These are phyloP conservation scores for Lyophyllum atratum DNA, from an alignment of 768 basidiomycete species.

Conservation along the genomic window DNA sequence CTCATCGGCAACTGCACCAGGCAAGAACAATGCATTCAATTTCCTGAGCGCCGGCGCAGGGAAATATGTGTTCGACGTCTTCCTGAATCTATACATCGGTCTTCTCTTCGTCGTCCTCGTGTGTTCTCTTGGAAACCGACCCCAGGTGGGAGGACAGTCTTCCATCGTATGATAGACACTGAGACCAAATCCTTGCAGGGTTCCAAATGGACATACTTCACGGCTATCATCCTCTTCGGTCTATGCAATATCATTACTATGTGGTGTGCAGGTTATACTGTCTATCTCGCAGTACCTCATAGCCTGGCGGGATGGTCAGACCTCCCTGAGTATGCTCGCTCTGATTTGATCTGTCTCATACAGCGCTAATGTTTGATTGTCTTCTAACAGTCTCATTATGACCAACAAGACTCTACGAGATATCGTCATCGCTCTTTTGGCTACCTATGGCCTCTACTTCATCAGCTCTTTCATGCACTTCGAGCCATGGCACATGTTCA, in stretches of 20 bases:
- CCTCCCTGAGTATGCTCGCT: conserved; percentile 58
- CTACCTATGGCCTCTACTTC: conserved; percentile 84
- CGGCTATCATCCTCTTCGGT: conserved; percentile 79
- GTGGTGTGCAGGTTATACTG: conserved; percentile 91
- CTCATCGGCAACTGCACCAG: conserved; percentile 68
- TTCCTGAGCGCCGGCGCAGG: conserved; percentile 77
- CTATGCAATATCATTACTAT: conserved; percentile 76
- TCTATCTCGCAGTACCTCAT: conserved; percentile 83
- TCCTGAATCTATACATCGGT: conserved; percentile 81
- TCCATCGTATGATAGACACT: background rate
- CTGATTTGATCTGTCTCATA: background rate
- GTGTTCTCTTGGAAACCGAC: conserved; percentile 91
- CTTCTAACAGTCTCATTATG: conserved; percentile 50
- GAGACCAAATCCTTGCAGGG: conserved; percentile 44
- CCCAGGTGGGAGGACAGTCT: conserved; percentile 44
- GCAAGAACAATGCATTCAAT: conserved; percentile 71
- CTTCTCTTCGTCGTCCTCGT: conserved; percentile 81
- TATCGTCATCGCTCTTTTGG: conserved; percentile 78
- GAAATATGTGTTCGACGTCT: conserved; percentile 72
- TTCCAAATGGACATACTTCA: conserved; percentile 81
- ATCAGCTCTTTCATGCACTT: conserved; percentile 85
- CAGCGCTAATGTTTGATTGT: background rate
- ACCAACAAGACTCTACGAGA: conserved; percentile 75
- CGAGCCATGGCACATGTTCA: conserved; percentile 98
- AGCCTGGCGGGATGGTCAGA: conserved; percentile 74